Conservation (phyloP, 331 rosid genomes). For the Malus hybrid region DNA sequence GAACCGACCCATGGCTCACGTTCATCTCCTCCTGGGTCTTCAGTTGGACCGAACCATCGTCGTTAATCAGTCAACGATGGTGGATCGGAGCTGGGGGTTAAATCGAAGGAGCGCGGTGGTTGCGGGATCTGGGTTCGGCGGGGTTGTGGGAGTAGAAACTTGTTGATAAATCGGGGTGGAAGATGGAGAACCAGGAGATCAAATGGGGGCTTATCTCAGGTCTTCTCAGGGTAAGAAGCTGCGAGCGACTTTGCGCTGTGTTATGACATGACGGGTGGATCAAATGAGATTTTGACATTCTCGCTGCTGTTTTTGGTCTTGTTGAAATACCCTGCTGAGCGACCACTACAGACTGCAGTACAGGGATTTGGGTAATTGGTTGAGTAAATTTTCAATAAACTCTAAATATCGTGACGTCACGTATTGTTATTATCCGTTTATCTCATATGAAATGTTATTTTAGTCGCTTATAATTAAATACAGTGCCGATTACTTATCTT, state of each 20-base stretch:
- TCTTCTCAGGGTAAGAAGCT: not conserved
- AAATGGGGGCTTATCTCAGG: not conserved
- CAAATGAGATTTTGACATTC: not conserved
- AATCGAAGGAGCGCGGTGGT: not conserved
- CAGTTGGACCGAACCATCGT: not conserved
- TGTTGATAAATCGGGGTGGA: not conserved
- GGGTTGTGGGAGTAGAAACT: not conserved
- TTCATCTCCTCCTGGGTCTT: conserved; percentile 49
- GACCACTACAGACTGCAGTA: no score
- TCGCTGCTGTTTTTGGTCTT: no score
- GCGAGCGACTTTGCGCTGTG: not conserved
- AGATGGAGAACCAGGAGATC: not conserved
- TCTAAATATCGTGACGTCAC: no score
- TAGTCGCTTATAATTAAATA: no score
- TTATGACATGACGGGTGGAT: not conserved
- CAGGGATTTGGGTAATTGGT: no score
- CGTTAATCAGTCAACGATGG: not conserved
- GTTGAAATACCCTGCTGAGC: no score
- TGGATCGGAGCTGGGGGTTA: not conserved
- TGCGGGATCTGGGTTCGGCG: not conserved
- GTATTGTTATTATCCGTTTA: no score
- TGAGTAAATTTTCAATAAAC: no score
- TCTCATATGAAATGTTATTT: no score
- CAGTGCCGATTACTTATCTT: accelerated
- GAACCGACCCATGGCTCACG: conserved; percentile 84